Evolutionary conservation across 1,284 basidiomycete species (phyloP).

Genomic region (Volvariella volvacea): DNA sequence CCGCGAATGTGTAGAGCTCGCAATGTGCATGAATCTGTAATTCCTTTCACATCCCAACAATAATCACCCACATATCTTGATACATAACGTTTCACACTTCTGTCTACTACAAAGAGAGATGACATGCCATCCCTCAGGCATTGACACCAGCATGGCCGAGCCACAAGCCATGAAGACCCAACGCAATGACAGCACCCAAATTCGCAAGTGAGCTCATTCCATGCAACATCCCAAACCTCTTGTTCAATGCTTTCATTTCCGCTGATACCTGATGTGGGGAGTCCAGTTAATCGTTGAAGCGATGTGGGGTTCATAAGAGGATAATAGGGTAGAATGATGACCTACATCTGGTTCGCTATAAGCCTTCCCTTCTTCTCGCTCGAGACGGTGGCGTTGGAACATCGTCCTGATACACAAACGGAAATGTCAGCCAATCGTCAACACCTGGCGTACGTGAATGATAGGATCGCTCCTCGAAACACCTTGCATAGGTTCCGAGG

Average conservation of each 20-base stretch:
- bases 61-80: neutral
- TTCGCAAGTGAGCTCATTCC: slow-evolving; percentile 66
- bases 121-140: slow-evolving; percentile 18
- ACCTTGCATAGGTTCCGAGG: no score
- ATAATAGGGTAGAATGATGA: slow-evolving; percentile 8
- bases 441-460: neutral
- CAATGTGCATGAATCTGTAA: no score
- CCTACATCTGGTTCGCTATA: slow-evolving; percentile 59
- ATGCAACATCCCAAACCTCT: slow-evolving; percentile 58
- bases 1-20: no score
- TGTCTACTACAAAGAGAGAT: no score
- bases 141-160: slow-evolving; percentile 48
- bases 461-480: no score
- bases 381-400: slow-evolving; percentile 65
- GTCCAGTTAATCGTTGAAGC: neutral
- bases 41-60: no score
- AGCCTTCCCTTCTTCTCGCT: slow-evolving; percentile 68
- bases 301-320: neutral
- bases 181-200: slow-evolving; percentile 49
- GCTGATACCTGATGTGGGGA: slow-evolving; percentile 46
- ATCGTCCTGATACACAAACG: slow-evolving; percentile 43
- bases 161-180: slow-evolving; percentile 71
- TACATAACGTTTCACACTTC: neutral
- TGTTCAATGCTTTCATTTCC: slow-evolving; percentile 64
- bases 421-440: neutral